Percentiles rank a stretch among this genome's conserved stretches.
phyloP scores from a whole-genome alignment of 345 rosid genomes.

The Eucalyptus cloeziana region DNA sequence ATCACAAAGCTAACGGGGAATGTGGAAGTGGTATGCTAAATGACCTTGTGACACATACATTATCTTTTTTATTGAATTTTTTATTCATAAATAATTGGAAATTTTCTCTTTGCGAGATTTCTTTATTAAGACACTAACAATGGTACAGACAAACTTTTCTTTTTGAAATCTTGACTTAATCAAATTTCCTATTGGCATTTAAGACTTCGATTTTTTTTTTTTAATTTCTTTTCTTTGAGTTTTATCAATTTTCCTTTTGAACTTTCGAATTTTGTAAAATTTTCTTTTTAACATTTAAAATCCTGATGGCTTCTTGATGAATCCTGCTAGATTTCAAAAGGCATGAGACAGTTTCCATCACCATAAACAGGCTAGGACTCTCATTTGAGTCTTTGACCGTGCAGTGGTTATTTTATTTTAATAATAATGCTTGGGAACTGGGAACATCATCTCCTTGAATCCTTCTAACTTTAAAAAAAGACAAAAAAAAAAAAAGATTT shows the following conservation, averaged over 20 bases:
- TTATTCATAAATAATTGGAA: background rate
- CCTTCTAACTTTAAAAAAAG: background rate
- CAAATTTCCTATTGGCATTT: background rate
- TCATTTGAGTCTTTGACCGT: background rate
- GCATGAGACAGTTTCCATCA: background rate
- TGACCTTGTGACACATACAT: background rate
- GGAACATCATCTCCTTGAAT: background rate
- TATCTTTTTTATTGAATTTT: background rate
- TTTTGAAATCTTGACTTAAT: background rate
- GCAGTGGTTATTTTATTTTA: background rate
- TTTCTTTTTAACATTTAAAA: background rate
- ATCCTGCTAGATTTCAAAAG: background rate
- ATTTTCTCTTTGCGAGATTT: background rate
- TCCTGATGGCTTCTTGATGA: background rate
- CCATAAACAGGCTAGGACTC: background rate
- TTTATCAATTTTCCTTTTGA: background rate
- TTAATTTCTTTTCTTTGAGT: background rate
- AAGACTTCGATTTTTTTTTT: background rate
- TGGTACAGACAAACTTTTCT: background rate
- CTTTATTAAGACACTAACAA: background rate
- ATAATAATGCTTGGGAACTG: background rate
- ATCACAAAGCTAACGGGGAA: background rate
- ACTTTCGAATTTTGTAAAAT: background rate
- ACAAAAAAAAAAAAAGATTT: fast-evolving
- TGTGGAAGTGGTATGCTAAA: background rate